Evolutionary conservation across 2,329 filamentous ascomycete species (phyloP), one percentile per base, ranked within the genome.

Genomic region (Cyclaneusma minus): DNA sequence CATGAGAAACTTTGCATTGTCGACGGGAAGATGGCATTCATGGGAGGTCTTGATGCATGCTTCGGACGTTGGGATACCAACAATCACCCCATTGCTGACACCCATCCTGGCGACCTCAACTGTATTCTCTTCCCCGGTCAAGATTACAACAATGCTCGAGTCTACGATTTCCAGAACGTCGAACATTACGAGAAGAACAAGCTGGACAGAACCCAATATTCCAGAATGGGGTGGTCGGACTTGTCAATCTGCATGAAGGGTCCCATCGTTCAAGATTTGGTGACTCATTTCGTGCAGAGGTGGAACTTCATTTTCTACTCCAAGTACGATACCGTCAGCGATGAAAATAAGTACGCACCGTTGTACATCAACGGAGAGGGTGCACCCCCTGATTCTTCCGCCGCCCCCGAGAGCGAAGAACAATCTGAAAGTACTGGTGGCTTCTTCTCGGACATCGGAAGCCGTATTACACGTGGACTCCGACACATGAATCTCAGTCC

Each of bases 201-300:
- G 45, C 64, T 94, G 12, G 78, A 91, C 42, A 68, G 85, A 25
- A 75, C 72, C 7, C 69, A 72, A 43, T 80, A 63, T 50, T 82
- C 80, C 3, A 68, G 85, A 32, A 93, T 93, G 83, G 84, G 84
- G 12, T 93, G 85, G 85, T 82, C 79, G 9, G 85, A 93, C 50
- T 68, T 93, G 31, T 74, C 78, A 7, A 59, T 94, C 29, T 83
- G 72, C 39, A 49, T 93, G 30, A 64, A 63, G 9, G 84, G 84
- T 0, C 73, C 74, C 1, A 76, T 82, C 7, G 74, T 87, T 0
- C 60, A 75, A 35, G 83, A 80, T 47, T 58, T 93, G 16, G 60
- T 71, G 16, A 64, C 67, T 4, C 83, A 93, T 47, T 93, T 94
- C 41, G 64, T 72, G 2, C 77, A 92, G 44, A 62, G 84, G 40